phyloP scores from a whole-genome alignment of 306 rosid genomes.

The Prunus padus region DNA sequence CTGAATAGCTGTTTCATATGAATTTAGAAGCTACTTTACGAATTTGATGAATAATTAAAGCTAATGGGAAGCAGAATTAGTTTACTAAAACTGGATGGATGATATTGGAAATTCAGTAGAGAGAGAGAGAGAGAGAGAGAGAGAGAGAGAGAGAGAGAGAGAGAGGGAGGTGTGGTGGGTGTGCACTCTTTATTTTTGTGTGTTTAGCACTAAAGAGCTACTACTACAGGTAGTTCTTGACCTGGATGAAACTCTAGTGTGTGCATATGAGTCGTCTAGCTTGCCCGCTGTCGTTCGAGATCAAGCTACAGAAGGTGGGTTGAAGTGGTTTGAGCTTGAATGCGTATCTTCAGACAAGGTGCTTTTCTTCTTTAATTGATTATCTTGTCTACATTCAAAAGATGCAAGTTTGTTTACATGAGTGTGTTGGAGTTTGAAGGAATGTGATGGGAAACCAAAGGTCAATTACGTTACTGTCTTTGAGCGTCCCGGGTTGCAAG shows the following conservation, averaged over 20 bases:
- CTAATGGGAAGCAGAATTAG: neutral
- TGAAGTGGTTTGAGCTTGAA: slow-evolving; percentile 89
- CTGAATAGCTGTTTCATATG: neutral
- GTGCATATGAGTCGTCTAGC: slow-evolving; percentile 86
- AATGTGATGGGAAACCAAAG: slow-evolving; percentile 74
- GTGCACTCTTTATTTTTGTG: neutral
- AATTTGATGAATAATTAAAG: neutral
- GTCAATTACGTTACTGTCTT: slow-evolving; percentile 87
- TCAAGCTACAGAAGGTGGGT: slow-evolving; percentile 85
- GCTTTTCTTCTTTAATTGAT: slow-evolving; percentile 11
- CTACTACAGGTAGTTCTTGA: slow-evolving; percentile 78
- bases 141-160: neutral
- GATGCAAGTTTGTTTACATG: slow-evolving; percentile 6
- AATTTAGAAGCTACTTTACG: neutral
- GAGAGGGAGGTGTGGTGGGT: neutral
- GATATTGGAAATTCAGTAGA: neutral
- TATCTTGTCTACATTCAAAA: neutral
- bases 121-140: neutral
- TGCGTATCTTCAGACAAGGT: slow-evolving; percentile 84
- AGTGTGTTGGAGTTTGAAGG: slow-evolving; percentile 50
- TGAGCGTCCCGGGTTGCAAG: slow-evolving; percentile 94
- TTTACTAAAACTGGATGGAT: neutral
- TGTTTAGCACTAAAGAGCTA: neutral
- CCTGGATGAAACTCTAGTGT: slow-evolving; percentile 90
- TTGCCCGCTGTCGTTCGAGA: slow-evolving; percentile 60